Evolutionary conservation across 1,139 yeast genomes (phyloP).

Genomic region (Pichia norvegensis): DNA sequence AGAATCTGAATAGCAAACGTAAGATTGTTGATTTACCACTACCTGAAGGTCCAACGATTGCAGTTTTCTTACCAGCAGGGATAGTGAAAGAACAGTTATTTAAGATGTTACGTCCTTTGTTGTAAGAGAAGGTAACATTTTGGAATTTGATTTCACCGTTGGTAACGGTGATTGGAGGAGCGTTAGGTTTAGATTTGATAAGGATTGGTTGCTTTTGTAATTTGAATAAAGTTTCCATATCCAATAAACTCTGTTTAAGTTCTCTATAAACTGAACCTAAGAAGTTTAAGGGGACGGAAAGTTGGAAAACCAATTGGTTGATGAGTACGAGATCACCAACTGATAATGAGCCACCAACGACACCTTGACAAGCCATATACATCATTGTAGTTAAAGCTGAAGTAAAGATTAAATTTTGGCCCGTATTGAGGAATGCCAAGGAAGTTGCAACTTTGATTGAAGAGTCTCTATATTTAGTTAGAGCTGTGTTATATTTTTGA

Average conservation of each 20-base stretch:
- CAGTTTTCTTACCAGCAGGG: constrained; percentile 87
- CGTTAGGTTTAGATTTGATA: constrained; percentile 54
- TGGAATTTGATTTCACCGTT: constrained; percentile 78
- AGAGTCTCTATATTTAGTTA: constrained; percentile 69
- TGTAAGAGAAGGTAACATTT: constrained; percentile 89
- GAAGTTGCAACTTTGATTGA: constrained; percentile 89
- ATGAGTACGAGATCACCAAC: constrained; percentile 96
- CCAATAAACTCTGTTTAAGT: constrained; percentile 81
- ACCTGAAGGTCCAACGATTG: constrained; percentile 93
- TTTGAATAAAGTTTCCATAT: constrained; percentile 86
- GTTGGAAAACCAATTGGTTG: constrained; percentile 91
- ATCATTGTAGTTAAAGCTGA: constrained; percentile 92
- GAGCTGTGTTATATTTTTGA: constrained; percentile 69
- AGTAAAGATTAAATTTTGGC: constrained; percentile 88
- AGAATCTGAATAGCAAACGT: constrained; percentile 78
- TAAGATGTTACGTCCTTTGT: constrained; percentile 79
- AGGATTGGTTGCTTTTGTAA: constrained; percentile 67
- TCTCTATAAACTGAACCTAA: constrained; percentile 94
- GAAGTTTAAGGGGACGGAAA: constrained; percentile 89
- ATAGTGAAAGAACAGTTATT: constrained; percentile 74
- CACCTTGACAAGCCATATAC: constrained; percentile 98
- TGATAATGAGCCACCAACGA: constrained; percentile 68
- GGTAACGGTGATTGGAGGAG: constrained; percentile 48
- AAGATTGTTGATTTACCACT: constrained; percentile 91
- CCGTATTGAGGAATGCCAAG: constrained; percentile 80